Evolutionary conservation across 148 eudicot species (phyloP), one percentile per base, ranked within the genome.

Genomic region (Agrostemma githago): DNA sequence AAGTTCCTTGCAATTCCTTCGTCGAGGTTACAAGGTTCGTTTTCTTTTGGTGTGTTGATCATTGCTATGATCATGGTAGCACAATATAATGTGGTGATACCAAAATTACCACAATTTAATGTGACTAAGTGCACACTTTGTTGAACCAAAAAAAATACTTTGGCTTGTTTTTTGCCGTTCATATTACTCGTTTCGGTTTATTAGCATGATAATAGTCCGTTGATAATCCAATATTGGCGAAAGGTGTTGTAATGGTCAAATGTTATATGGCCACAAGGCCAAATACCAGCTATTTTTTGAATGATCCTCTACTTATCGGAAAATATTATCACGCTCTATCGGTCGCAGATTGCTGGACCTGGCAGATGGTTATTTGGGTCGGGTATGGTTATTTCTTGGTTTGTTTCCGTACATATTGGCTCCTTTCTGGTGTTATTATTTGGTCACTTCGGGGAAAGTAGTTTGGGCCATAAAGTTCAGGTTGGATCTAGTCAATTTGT

Each of bases 1-100:
- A 74, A 95, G 96, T 82, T 90, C 93, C 26, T 86, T 95, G 57
- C 86, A 90, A 73, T 95, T 95, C 82, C 97, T 95, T 72, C 93
- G 99, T 72, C 82, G 90, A 82, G 97, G 99, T 75, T 90, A 92
- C 77, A 92, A 86, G 99, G 99, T 92, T 69, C 72, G 42, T 75
- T 71, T 59, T 53, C 64, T 65, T 58, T 68, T 20, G 62, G 21
- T 69, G 44, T 78, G 42, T 2, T 14, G 37, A 19, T 14, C 65
- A 2, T 20, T 54, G 11, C 48, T 42, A 62, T 71, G 64, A 5
- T 53, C 34, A 8, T 0, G 3, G 56, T 51, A 51, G 56, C 14
- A 8, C 14, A 51, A 12, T 51, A 51, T 51, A 3, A 51, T 51
- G 56, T 15, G 56, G 56, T 51, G 56, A 15, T 51, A 9, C 34